Percentiles rank a stretch among this genome's conserved stretches.
Evolutionary conservation across 805 yeast species (phyloP).

Genomic region (Myxozyma geophila): DNA sequence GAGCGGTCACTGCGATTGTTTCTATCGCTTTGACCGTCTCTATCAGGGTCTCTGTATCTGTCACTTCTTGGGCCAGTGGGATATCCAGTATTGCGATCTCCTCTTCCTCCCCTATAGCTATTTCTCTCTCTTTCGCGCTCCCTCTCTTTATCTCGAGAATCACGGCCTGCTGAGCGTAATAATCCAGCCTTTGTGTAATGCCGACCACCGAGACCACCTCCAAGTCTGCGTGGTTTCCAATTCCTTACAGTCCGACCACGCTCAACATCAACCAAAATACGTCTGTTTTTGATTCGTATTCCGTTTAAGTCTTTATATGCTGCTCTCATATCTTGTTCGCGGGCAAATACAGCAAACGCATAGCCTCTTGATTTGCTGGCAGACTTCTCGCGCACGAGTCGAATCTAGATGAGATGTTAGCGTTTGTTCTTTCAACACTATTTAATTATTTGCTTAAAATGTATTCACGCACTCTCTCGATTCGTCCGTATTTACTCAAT

Average conservation of each 20-base stretch:
- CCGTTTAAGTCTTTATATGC: conserved; percentile 68
- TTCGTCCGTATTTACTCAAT: conserved; percentile 69
- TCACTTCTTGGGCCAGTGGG: conserved; percentile 36
- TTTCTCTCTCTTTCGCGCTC: conserved; percentile 29
- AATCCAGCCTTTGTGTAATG: conserved; percentile 53
- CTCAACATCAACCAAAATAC: conserved; percentile 51
- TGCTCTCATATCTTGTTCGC: conserved; percentile 60
- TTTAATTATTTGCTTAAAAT: neutral
- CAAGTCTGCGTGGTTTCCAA: conserved; percentile 57
- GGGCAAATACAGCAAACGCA: conserved; percentile 75
- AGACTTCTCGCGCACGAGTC: conserved; percentile 61
- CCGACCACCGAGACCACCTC: conserved; percentile 94
- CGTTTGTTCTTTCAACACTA: neutral
- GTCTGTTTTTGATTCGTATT: conserved; percentile 55
- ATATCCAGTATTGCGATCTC: conserved; percentile 37
- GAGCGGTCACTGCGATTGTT: conserved; percentile 18
- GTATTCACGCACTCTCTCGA: conserved; percentile 54
- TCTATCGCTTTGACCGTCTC: conserved; percentile 21
- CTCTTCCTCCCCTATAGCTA: conserved; percentile 35
- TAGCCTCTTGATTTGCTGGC: conserved; percentile 73
- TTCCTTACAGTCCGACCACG: conserved; percentile 46
- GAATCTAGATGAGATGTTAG: conserved; percentile 40
- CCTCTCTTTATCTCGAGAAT: conserved; percentile 28
- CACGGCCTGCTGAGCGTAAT: conserved; percentile 27
- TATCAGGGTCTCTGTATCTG: conserved; percentile 28